Percentiles rank a stretch among this genome's conserved stretches.
Conservation (phyloP, 768 basidiomycete genomes). For the Boletus sp. region DNA sequence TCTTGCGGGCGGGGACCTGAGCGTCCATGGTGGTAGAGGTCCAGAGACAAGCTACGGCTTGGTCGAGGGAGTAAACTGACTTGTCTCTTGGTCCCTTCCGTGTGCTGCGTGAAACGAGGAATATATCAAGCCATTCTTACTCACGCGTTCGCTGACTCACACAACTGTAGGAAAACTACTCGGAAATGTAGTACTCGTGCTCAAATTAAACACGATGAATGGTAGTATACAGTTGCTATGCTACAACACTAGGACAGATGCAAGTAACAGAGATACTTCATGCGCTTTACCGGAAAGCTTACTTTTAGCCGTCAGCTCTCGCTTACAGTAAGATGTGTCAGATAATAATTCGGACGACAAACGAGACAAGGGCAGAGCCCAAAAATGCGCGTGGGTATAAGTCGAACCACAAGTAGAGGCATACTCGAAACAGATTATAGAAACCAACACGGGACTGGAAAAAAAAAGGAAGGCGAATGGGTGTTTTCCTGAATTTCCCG, state of each 20-base stretch:
- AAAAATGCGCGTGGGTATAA: constrained; percentile 14
- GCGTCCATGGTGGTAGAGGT: constrained; percentile 25
- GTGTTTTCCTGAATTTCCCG: not conserved
- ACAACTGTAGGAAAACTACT: too few species aligned
- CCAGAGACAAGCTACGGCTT: constrained; percentile 2
- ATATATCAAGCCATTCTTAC: constrained; percentile 20
- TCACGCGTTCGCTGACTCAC: constrained; percentile 15
- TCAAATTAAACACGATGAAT: not conserved
- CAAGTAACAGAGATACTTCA: constrained; percentile 2
- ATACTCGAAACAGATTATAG: constrained; percentile 10
- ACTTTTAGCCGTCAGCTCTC: constrained; percentile 5
- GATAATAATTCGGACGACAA: constrained; percentile 1
- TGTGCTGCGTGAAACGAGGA: not conserved
- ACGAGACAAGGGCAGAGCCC: not conserved
- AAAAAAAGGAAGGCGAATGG: not conserved
- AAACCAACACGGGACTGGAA: not conserved
- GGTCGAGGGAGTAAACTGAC: not conserved
- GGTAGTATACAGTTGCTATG: constrained; percentile 25
- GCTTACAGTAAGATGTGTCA: constrained; percentile 2
- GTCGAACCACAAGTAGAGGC: constrained; percentile 10
- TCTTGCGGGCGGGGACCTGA: constrained; percentile 18
- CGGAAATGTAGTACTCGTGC: too few species aligned
- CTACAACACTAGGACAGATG: constrained; percentile 20
- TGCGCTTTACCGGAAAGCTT: constrained; percentile 6
- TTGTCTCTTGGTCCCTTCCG: not conserved